These are phyloP conservation scores for Oryza punctata DNA, from an alignment of 176 grass and related monocot genomes.

Conservation along the genomic window DNA sequence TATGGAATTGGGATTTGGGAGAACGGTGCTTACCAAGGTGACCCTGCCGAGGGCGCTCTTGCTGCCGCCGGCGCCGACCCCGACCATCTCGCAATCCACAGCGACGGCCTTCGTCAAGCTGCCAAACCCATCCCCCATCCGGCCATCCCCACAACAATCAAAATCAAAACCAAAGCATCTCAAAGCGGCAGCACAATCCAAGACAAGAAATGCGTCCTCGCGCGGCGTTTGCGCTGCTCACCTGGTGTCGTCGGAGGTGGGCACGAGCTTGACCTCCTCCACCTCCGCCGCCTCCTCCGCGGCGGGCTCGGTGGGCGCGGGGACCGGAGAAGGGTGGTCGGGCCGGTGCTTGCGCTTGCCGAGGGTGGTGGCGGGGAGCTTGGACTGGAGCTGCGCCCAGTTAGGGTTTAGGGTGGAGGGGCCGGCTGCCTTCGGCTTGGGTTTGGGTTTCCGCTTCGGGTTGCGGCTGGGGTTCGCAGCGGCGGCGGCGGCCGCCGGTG, in stretches of 20 bases:
- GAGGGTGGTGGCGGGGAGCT: slow-evolving; percentile 49
- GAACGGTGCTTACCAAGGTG: slow-evolving; percentile 59
- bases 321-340: neutral
- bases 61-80: slow-evolving; percentile 57
- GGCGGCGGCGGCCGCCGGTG: slow-evolving; percentile 13
- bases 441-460: slow-evolving; percentile 37
- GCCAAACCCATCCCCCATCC: neutral
- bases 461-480: slow-evolving; percentile 26
- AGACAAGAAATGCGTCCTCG: neutral
- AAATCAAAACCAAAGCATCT: slow-evolving; percentile 30
- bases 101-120: slow-evolving; percentile 83
- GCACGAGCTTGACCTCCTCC: slow-evolving; percentile 42
- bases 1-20: neutral
- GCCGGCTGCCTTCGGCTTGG: slow-evolving; percentile 27
- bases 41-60: slow-evolving; percentile 84
- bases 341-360: slow-evolving; percentile 42
- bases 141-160: slow-evolving; percentile 16
- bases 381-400: slow-evolving; percentile 87
- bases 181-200: slow-evolving; percentile 21
- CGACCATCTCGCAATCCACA: slow-evolving; percentile 96
- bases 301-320: slow-evolving; percentile 14
- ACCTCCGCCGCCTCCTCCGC: neutral
- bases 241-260: slow-evolving; percentile 73
- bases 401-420: slow-evolving; percentile 69
- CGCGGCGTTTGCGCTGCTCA: slow-evolving; percentile 12